Evolutionary conservation across 176 grass and related monocot species (phyloP).

Genomic region (Raddia distichophylla): DNA sequence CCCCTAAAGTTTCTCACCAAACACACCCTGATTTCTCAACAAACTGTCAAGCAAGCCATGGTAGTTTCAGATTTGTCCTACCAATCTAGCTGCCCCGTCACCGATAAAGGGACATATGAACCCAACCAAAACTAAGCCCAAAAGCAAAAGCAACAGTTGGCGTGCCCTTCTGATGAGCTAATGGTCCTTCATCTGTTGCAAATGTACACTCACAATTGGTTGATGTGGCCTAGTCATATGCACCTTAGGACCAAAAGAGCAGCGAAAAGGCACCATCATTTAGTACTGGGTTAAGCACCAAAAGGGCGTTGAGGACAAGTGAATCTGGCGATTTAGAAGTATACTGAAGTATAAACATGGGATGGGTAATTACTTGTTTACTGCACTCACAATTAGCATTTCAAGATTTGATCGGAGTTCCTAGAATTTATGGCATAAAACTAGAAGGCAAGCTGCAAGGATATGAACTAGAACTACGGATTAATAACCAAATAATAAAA

Average conservation of each 20-base stretch:
- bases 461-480: neutral
- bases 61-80: constrained; percentile 41
- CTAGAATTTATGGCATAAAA: neutral
- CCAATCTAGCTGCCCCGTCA: constrained; percentile 33
- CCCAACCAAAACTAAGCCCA: constrained; percentile 18
- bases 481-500: neutral
- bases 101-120: constrained; percentile 24
- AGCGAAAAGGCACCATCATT: constrained; percentile 15
- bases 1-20: constrained; percentile 41
- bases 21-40: constrained; percentile 12
- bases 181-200: constrained; percentile 20
- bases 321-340: neutral
- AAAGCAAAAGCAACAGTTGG: constrained; percentile 33
- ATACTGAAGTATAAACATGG: neutral
- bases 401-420: neutral
- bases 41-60: constrained; percentile 19
- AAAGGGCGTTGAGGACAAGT: neutral
- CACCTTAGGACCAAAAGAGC: constrained; percentile 13
- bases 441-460: neutral
- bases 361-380: neutral
- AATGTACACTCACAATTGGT: constrained; percentile 1
- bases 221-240: constrained; percentile 39
- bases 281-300: constrained; percentile 10
- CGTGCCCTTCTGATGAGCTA: neutral
- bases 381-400: neutral